These are phyloP conservation scores for Aspergillus flavus DNA, from an alignment of 2,329 filamentous ascomycete genomes.

Conservation along the genomic window DNA sequence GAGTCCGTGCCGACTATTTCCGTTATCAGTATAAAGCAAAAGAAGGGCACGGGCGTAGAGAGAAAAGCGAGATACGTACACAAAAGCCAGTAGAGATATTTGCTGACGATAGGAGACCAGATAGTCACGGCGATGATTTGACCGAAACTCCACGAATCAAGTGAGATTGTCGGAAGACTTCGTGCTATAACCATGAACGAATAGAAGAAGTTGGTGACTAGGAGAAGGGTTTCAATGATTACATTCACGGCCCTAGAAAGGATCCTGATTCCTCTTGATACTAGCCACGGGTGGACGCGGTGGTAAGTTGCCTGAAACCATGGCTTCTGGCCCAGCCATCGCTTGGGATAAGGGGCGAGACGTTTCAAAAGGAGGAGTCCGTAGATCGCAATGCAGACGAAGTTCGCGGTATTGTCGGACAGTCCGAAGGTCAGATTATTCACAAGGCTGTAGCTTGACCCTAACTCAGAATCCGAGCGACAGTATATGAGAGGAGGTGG, in stretches of 20 bases:
- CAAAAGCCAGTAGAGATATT: constrained; percentile 1
- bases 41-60: background rate
- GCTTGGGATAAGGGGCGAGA: constrained; percentile 1
- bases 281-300: background rate
- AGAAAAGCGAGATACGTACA: background rate
- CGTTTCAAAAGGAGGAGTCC: background rate
- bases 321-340: background rate
- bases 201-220: background rate
- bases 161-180: background rate
- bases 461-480: background rate
- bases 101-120: constrained; percentile 4
- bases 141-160: constrained; percentile 3
- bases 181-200: background rate
- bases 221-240: background rate
- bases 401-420: background rate
- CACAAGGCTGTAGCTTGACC: background rate
- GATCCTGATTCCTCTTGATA: background rate
- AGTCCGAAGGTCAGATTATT: background rate
- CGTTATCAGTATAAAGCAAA: background rate
- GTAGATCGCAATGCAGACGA: background rate
- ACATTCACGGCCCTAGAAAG: background rate
- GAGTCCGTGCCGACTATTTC: background rate
- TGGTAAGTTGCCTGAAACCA: constrained; percentile 1
- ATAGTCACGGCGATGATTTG: constrained; percentile 3
- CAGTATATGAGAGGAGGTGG: constrained; percentile 1